Evolutionary conservation across 805 yeast species (phyloP).

Genomic region (Starmerella sirachaensis): DNA sequence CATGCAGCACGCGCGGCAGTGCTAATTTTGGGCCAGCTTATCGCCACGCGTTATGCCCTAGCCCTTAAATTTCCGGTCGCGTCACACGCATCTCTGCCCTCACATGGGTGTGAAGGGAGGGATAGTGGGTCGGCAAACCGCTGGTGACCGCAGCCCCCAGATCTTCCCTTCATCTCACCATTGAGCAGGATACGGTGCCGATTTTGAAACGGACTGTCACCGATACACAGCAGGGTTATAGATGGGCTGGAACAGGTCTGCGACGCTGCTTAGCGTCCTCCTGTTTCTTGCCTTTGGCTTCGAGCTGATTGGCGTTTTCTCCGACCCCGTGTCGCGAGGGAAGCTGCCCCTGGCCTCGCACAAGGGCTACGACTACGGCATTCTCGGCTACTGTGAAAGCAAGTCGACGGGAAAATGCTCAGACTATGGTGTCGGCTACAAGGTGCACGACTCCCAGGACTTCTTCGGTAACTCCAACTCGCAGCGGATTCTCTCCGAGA

Average conservation of each 20-base stretch:
- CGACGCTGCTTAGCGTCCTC: conserved; percentile 27
- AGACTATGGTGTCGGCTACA: conserved; percentile 15
- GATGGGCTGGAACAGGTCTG: conserved; percentile 16
- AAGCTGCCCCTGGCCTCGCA: conserved; percentile 39
- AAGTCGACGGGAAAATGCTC: conserved; percentile 28
- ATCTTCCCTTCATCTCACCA: not conserved
- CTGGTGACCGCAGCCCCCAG: no score
- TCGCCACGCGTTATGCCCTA: conserved; percentile 1
- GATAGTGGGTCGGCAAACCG: no score
- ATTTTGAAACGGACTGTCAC: no score
- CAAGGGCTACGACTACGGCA: conserved; percentile 47
- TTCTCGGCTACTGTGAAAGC: conserved; percentile 51
- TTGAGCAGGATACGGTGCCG: no score
- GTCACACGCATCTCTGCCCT: no score
- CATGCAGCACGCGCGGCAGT: no score
- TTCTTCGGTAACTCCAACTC: conserved; percentile 50
- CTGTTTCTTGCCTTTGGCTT: conserved; percentile 42
- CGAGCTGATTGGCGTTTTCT: conserved; percentile 46
- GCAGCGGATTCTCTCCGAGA: conserved; percentile 40
- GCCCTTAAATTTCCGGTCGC: conserved; percentile 7
- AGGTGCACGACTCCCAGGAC: conserved; percentile 29
- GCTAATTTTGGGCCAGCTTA: not conserved
- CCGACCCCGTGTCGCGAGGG: conserved; percentile 45
- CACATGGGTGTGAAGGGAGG: no score
- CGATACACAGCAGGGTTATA: not conserved